Evolutionary conservation across 495 filamentous ascomycete species (phyloP).

Genomic region (Margaritispora aquatica): DNA sequence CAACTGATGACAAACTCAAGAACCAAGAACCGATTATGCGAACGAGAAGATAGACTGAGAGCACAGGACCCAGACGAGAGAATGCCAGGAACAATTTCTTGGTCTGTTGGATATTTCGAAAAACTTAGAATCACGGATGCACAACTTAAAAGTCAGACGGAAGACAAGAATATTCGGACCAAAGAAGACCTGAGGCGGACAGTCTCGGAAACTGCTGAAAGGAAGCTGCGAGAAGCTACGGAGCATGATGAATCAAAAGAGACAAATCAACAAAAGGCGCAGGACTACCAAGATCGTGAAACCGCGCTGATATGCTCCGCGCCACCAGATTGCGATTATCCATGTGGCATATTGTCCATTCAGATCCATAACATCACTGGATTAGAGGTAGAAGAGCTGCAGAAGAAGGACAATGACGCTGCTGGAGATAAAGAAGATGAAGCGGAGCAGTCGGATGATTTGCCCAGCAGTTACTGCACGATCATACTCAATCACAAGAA

Average conservation of each 20-base stretch:
- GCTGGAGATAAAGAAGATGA: constrained; percentile 43
- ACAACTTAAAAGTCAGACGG: constrained; percentile 48
- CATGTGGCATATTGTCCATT: constrained; percentile 58
- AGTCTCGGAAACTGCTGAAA: constrained; percentile 41
- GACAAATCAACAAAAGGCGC: constrained; percentile 53
- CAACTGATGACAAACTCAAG: constrained; percentile 49
- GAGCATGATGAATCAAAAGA: constrained; percentile 46
- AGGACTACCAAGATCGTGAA: constrained; percentile 49
- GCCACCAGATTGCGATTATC: constrained; percentile 48
- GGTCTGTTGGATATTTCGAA: constrained; percentile 65
- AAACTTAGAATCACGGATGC: constrained; percentile 52
- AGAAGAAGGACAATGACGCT: constrained; percentile 37
- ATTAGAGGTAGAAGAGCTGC: constrained; percentile 48
- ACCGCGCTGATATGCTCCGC: constrained; percentile 50
- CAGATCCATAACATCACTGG: constrained; percentile 71
- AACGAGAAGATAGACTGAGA: constrained; percentile 52
- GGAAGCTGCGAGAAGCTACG: constrained; percentile 56
- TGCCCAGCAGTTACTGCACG: constrained; percentile 62
- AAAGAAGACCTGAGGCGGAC: constrained; percentile 47
- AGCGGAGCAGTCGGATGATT: constrained; percentile 51
- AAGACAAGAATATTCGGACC: constrained; percentile 41
- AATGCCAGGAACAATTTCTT: constrained; percentile 64
- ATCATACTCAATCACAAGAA: constrained; percentile 67
- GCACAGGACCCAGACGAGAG: constrained; percentile 53
- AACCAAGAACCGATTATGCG: constrained; percentile 46